Percentiles rank a stretch among this genome's conserved stretches.
Evolutionary conservation across 768 basidiomycete genomes (phyloP).

Genomic region (Neoboletus brunneissimus): DNA sequence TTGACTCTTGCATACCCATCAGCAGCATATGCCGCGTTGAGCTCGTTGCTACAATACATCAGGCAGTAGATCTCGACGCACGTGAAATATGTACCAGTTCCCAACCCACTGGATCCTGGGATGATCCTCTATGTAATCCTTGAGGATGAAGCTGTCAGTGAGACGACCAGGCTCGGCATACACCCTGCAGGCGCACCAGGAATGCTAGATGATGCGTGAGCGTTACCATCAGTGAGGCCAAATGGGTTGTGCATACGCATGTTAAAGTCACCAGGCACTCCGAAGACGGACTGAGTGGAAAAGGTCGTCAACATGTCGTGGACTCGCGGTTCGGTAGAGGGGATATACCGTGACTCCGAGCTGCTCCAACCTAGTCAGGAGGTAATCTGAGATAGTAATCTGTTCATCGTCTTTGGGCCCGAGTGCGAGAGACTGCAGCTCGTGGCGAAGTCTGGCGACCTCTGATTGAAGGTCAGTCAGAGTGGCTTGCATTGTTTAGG

Average conservation of each 20-base stretch:
- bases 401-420: conserved; percentile 35
- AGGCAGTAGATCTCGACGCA: background rate
- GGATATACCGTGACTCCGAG: conserved; percentile 56
- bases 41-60: conserved; percentile 57
- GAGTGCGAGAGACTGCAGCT: conserved; percentile 42
- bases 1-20: conserved; percentile 93
- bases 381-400: conserved; percentile 56
- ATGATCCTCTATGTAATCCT: conserved; percentile 84
- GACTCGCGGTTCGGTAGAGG: background rate
- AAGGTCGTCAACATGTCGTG: background rate
- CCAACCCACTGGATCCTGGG: conserved; percentile 82
- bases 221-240: background rate
- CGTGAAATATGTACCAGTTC: conserved; percentile 53
- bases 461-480: conserved; percentile 39
- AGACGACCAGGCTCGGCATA: background rate
- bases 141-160: background rate
- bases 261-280: conserved; percentile 87
- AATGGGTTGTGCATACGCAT: conserved; percentile 40
- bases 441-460: conserved; percentile 44
- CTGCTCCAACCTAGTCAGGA: conserved; percentile 61
- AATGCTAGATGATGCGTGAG: conserved; percentile 23
- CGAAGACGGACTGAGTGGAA: conserved; percentile 64
- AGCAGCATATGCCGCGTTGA: conserved; percentile 87
- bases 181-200: conserved; percentile 19
- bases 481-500: conserved; percentile 14